Evolutionary conservation across 2,329 filamentous ascomycete genomes (phyloP), one percentile per base, ranked within the genome.

Genomic region (Pseudogymnoascus sp.): DNA sequence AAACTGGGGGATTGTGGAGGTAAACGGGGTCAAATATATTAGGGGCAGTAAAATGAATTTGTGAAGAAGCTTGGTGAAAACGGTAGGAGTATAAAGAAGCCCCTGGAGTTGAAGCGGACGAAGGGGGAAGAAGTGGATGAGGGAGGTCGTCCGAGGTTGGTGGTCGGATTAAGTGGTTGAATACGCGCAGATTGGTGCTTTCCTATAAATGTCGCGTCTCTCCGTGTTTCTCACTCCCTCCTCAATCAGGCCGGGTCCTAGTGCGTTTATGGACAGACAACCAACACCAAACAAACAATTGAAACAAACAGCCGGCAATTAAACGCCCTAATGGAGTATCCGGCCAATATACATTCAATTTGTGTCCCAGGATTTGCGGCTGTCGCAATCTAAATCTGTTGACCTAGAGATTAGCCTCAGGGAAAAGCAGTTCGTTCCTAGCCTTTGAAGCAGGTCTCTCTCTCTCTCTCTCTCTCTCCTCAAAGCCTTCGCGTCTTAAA

Each of bases 281-380:
- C 47, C 47, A 53, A 53, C 47, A 53, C n/a, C 28, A 53, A 33
- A 53, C 28, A 53, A 53, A 53, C 47, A 53, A 33, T 33, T 53
- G 47, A 53, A 53, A 53, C 47, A 53, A 53, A 53, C 28, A 53
- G 47, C 47, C 47, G 47, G 47, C 47, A 53, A 53, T 53, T 53
- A 53, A 53, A 53, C 47, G 47, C 47, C 47, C 47, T 33, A 53
- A 53, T 53, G 47, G 47, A 53, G 47, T 53, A 53, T 53, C 7
- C 15, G 47, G 47, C 28, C 47, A 53, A 53, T 53, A 53, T 35
- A 33, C 47, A 53, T 33, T 53, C 47, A 53, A 53, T 53, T 53
- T 53, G 47, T 53, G 28, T 7, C 47, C 47, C 28, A 53, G 28
- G 47, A 33, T 53, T 53, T 53, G 47, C 47, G 47, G 47, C 47